Evolutionary conservation across 2,329 filamentous ascomycete genomes (phyloP).

Genomic region (Penicillium griseofulvum): DNA sequence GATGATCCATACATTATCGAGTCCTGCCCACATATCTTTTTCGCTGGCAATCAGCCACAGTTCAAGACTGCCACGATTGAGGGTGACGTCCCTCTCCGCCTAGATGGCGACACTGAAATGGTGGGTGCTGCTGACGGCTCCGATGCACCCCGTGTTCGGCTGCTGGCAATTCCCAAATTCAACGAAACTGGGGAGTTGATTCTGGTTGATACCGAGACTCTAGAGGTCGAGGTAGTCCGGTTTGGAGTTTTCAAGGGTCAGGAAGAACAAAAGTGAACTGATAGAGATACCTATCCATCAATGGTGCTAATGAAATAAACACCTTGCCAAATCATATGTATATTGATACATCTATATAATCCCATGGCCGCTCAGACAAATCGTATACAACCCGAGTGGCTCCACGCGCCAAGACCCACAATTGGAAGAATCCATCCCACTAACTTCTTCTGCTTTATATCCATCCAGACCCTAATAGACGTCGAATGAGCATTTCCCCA

Average conservation of each 20-base stretch:
- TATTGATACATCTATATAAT: not conserved
- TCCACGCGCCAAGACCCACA: slow-evolving; percentile 19
- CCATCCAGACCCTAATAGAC: not conserved
- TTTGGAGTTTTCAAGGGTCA: slow-evolving; percentile 46
- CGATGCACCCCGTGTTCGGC: slow-evolving; percentile 67
- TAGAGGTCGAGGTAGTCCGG: slow-evolving; percentile 72
- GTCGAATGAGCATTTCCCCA: not conserved
- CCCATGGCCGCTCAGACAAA: not conserved
- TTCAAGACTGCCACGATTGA: slow-evolving; percentile 72
- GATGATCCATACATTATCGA: slow-evolving; percentile 87
- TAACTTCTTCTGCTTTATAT: not conserved
- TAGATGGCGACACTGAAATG: slow-evolving; percentile 38
- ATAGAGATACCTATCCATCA: slow-evolving; percentile 14
- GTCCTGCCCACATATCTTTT: slow-evolving; percentile 84
- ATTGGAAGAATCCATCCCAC: slow-evolving; percentile 11
- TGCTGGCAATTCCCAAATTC: slow-evolving; percentile 84
- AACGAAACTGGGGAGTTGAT: slow-evolving; percentile 74
- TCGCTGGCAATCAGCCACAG: slow-evolving; percentile 78
- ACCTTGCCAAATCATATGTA: not conserved
- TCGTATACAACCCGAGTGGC: slow-evolving; percentile 1
- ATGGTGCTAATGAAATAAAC: slow-evolving; percentile 10
- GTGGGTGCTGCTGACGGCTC: slow-evolving; percentile 41
- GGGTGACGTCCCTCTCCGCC: slow-evolving; percentile 39
- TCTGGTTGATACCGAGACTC: slow-evolving; percentile 78
- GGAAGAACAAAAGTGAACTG: slow-evolving; percentile 33